A percentile compares a stretch with the other conserved stretches of the same genome.
Evolutionary conservation across 495 filamentous ascomycete species (phyloP).

Genomic region (Paragyromitra xinjiangensis): DNA sequence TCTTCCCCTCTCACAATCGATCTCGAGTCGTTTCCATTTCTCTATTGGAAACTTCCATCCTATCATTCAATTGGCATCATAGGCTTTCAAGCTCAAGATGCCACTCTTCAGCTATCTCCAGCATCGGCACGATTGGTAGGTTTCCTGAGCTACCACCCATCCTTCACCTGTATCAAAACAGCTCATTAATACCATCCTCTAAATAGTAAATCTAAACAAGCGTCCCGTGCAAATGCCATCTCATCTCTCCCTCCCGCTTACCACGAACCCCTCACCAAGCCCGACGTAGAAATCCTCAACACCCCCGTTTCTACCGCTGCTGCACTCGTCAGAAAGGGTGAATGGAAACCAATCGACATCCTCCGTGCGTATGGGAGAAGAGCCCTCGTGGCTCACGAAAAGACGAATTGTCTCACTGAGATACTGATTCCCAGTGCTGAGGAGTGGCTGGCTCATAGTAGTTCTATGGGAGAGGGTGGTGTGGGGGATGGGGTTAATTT

Average conservation of each 20-base stretch:
- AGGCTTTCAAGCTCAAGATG: conserved; percentile 29
- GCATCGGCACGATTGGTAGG: conserved; percentile 69
- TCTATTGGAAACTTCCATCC: background rate
- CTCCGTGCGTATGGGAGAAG: conserved; percentile 91
- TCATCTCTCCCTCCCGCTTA: conserved; percentile 71
- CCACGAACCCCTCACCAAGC: conserved; percentile 67
- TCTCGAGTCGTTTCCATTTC: background rate
- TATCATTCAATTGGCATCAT: background rate
- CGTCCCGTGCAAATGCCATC: conserved; percentile 74
- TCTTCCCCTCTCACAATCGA: background rate
- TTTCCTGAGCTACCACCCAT: too few relatives aligned
- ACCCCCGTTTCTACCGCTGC: conserved; percentile 82
- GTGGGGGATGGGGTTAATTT: conserved; percentile 69
- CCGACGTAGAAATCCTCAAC: conserved; percentile 72
- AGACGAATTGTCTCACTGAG: conserved; percentile 93
- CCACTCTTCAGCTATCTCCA: conserved; percentile 67
- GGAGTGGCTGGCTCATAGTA: conserved; percentile 69
- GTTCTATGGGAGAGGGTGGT: background rate
- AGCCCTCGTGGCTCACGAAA: conserved; percentile 81
- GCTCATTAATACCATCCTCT: background rate
- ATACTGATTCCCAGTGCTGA: conserved; percentile 83
- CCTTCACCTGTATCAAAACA: background rate
- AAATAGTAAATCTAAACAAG: conserved; percentile 78
- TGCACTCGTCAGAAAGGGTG: conserved; percentile 73
- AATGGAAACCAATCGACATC: conserved; percentile 74